Evolutionary conservation across 805 yeast genomes (phyloP).

Genomic region (Suhomyces sp.): DNA sequence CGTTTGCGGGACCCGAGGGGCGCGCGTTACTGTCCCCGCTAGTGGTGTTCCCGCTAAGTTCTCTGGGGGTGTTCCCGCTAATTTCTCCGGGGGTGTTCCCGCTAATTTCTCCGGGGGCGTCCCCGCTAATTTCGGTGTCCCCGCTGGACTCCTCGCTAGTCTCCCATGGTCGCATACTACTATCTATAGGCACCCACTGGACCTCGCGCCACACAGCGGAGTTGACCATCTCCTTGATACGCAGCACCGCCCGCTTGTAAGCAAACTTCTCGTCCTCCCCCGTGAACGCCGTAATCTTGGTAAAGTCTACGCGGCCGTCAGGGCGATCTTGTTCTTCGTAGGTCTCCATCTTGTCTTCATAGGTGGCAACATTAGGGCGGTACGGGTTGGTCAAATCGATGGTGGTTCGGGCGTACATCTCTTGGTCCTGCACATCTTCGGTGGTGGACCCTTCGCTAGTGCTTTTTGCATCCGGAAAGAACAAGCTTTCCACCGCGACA

Average conservation of each 20-base stretch:
- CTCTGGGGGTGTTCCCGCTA: neutral
- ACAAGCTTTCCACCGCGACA: slow-evolving; percentile 49
- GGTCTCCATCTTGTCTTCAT: slow-evolving; percentile 46
- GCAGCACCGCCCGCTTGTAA: slow-evolving; percentile 64
- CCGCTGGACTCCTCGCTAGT: neutral
- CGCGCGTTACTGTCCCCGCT: neutral
- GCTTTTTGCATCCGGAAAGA: slow-evolving; percentile 47
- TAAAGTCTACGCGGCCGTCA: slow-evolving; percentile 34
- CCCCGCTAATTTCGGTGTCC: neutral
- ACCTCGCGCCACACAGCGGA: slow-evolving; percentile 49
- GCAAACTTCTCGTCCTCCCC: slow-evolving; percentile 80
- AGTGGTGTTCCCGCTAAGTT: neutral
- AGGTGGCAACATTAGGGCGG: slow-evolving; percentile 65
- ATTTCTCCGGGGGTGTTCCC: too few relatives aligned
- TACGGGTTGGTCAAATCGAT: slow-evolving; percentile 62
- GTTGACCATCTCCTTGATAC: slow-evolving; percentile 59
- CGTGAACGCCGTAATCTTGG: slow-evolving; percentile 55
- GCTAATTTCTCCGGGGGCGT: neutral
- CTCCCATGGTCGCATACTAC: slow-evolving; percentile 60
- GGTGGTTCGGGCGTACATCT: slow-evolving; percentile 64
- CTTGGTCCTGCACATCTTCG: slow-evolving; percentile 57
- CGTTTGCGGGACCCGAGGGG: too few relatives aligned
- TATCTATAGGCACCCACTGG: slow-evolving; percentile 56
- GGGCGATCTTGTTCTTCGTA: too few relatives aligned
- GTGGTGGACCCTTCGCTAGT: slow-evolving; percentile 9